These are phyloP conservation scores for Xylariaceae sp. DNA, from an alignment of 2,329 filamentous ascomycete genomes.

Conservation along the genomic window DNA sequence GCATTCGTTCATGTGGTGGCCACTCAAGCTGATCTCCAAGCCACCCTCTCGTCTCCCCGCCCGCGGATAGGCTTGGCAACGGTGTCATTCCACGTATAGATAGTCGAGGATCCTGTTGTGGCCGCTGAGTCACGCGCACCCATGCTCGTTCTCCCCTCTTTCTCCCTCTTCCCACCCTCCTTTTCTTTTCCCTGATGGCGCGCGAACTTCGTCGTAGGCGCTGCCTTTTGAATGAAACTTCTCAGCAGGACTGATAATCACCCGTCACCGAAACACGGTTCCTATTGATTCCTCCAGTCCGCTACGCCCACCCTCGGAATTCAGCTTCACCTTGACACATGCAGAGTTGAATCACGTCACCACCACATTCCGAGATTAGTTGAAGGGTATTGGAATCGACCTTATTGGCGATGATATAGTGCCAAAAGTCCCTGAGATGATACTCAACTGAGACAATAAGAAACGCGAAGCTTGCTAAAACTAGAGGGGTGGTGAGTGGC, in stretches of 20 bases:
- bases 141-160: not conserved
- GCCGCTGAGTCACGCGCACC: not conserved
- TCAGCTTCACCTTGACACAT: conserved; percentile 42
- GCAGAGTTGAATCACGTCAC: conserved; percentile 40
- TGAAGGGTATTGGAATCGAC: not conserved
- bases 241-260: too few relatives aligned
- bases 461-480: too few relatives aligned
- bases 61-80: conserved; percentile 13
- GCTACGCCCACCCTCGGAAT: conserved; percentile 39
- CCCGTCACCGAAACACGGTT: conserved; percentile 37
- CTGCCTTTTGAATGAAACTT: too few relatives aligned
- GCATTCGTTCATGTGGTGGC: conserved; percentile 2
- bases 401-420: not conserved
- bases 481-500: not conserved
- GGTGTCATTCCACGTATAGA: conserved; percentile 9
- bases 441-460: too few relatives aligned
- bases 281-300: conserved; percentile 36
- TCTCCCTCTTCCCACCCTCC: not conserved
- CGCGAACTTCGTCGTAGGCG: not conserved
- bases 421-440: not conserved
- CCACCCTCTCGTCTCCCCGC: conserved; percentile 3
- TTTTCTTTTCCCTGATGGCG: not conserved
- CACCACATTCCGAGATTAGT: not conserved
- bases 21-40: conserved; percentile 5
- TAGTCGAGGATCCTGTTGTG: not conserved